phyloP scores from a whole-genome alignment of 2,329 filamentous ascomycete genomes.

The Lecanicillium sp. region DNA sequence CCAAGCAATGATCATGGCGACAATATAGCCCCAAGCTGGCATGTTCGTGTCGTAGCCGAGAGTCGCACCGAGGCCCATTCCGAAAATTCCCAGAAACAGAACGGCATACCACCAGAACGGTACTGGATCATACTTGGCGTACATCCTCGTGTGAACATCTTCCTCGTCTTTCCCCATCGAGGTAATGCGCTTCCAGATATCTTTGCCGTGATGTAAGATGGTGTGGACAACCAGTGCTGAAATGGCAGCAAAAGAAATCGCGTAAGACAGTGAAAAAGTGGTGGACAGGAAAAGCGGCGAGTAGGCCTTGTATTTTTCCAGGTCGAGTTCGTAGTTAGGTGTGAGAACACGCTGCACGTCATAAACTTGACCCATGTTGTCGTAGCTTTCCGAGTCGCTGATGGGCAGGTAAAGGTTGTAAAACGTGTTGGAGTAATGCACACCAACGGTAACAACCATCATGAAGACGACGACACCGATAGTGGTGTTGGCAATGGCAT shows the following conservation, averaged over 20 bases:
- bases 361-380: conserved; percentile 48
- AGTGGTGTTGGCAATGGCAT: conserved; percentile 42
- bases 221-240: conserved; percentile 36
- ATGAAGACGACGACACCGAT: conserved; percentile 38
- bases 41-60: conserved; percentile 21
- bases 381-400: conserved; percentile 46
- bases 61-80: conserved; percentile 24
- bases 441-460: conserved; percentile 38
- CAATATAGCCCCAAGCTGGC: conserved; percentile 22
- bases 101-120: conserved; percentile 34
- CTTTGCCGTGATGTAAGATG: conserved; percentile 33
- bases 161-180: conserved; percentile 37
- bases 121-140: conserved; percentile 26
- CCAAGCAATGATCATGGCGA: conserved; percentile 20
- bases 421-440: conserved; percentile 40
- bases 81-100: conserved; percentile 25
- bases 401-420: conserved; percentile 50
- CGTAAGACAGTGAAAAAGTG: conserved; percentile 37
- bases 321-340: conserved; percentile 39
- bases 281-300: conserved; percentile 48
- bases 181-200: conserved; percentile 39
- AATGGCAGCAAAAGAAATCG: conserved; percentile 41
- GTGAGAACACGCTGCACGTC: conserved; percentile 48
- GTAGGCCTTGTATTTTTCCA: conserved; percentile 43
- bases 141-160: conserved; percentile 31